phyloP scores from a whole-genome alignment of 805 yeast species.

The Wickerhamomyces ciferrii region DNA sequence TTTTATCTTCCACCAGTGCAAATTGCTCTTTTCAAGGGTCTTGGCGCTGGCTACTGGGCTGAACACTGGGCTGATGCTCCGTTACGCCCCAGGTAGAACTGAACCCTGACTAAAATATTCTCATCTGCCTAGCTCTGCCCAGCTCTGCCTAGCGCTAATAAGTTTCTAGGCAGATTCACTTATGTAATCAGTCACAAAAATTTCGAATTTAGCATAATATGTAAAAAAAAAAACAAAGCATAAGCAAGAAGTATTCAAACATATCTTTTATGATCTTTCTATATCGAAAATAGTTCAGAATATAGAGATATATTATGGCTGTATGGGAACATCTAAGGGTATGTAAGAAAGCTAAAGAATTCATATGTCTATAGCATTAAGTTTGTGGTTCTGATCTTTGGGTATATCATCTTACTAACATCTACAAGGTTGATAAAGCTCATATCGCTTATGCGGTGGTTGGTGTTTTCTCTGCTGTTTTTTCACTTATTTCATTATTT shows the following conservation, averaged over 20 bases:
- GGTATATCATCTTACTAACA: neutral
- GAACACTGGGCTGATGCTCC: too few species aligned
- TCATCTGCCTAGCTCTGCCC: too few species aligned
- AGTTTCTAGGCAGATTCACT: neutral
- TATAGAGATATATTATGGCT: neutral
- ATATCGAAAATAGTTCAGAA: neutral
- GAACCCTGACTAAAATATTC: too few species aligned
- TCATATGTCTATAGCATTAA: too few species aligned
- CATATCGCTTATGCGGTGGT: constrained; percentile 86
- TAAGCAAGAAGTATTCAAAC: too few species aligned
- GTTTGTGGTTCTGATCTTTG: too few species aligned
- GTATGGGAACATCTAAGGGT: constrained; percentile 7
- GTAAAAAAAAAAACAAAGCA: neutral
- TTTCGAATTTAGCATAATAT: neutral
- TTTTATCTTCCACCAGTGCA: too few species aligned
- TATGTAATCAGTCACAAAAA: neutral
- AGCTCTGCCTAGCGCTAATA: neutral
- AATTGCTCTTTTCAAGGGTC: too few species aligned
- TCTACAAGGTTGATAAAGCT: constrained; percentile 44
- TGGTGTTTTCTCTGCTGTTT: constrained; percentile 76
- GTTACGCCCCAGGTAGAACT: neutral
- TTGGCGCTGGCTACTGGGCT: too few species aligned
- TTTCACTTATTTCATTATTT: constrained; percentile 75
- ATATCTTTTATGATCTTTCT: neutral
- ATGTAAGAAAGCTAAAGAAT: neutral